A percentile compares a stretch with the other conserved stretches of the same genome.
These are phyloP conservation scores for Cystofilobasidium capitatum DNA, from an alignment of 768 basidiomycete genomes.

Conservation along the genomic window DNA sequence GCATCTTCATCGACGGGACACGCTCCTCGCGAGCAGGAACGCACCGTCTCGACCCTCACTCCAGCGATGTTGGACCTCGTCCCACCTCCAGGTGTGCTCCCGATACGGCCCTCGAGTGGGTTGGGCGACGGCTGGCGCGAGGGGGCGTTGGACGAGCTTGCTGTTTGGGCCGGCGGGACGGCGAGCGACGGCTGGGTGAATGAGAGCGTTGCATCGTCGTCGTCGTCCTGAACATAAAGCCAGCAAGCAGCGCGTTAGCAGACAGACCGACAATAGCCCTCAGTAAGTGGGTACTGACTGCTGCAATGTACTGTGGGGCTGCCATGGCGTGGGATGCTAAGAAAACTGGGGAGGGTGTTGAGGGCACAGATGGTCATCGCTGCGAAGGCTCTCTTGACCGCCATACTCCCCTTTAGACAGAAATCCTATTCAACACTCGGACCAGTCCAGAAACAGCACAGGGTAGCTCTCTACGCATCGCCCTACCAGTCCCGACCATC, in stretches of 20 bases:
- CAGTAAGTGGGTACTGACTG: not conserved
- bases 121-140: not conserved
- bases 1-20: not conserved
- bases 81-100: slow-evolving; percentile 6
- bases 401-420: not conserved
- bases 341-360: not conserved
- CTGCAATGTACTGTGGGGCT: slow-evolving; percentile 6
- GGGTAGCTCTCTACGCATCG: not conserved
- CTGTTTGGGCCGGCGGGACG: slow-evolving; percentile 6
- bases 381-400: too few species aligned
- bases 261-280: too few species aligned
- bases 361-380: not conserved
- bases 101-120: slow-evolving; percentile 22
- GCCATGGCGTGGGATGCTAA: too few species aligned
- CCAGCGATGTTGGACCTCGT: slow-evolving; percentile 18
- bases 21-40: not conserved
- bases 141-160: not conserved
- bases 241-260: not conserved
- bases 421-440: not conserved
- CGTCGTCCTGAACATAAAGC: slow-evolving; percentile 21
- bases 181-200: slow-evolving; percentile 22
- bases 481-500: not conserved
- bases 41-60: slow-evolving; percentile 25
- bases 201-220: slow-evolving; percentile 19
- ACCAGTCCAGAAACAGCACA: not conserved